Evolutionary conservation across 2,329 filamentous ascomycete genomes (phyloP).

Genomic region (Colletotrichum cordylinicola): DNA sequence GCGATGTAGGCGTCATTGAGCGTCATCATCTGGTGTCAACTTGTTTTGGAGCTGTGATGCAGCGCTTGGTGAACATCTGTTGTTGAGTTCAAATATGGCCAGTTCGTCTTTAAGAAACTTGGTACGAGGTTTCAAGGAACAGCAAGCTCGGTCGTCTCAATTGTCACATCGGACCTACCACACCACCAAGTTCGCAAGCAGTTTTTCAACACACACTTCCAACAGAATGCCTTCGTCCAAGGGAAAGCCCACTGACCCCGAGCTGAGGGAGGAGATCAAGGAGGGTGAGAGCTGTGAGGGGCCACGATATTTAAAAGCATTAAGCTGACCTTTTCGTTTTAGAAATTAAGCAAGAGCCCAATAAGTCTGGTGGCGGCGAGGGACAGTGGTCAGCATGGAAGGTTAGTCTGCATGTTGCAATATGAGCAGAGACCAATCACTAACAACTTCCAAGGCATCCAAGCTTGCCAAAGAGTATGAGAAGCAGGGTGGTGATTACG

Average conservation of each 20-base stretch:
- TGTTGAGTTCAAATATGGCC: not conserved
- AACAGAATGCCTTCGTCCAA: slow-evolving; percentile 42
- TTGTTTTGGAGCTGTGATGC: not conserved
- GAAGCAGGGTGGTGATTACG: slow-evolving; percentile 44
- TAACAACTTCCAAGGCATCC: slow-evolving; percentile 26
- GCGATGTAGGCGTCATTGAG: slow-evolving; percentile 21
- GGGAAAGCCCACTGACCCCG: slow-evolving; percentile 44
- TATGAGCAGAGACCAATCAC: rapidly evolving
- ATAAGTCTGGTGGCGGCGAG: slow-evolving; percentile 45
- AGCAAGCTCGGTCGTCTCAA: not conserved
- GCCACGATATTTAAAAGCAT: rapidly evolving
- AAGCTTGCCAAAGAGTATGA: slow-evolving; percentile 49
- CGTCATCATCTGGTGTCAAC: not conserved
- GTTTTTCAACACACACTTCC: not conserved
- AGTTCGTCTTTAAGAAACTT: not conserved
- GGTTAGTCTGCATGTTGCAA: not conserved
- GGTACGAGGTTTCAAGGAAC: not conserved
- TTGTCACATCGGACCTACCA: rapidly evolving
- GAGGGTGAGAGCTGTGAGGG: slow-evolving; percentile 30
- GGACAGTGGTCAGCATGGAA: slow-evolving; percentile 31
- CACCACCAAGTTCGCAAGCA: too few species aligned
- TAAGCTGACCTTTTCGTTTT: not conserved
- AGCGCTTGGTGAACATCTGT: rapidly evolving
- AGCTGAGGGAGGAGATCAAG: slow-evolving; percentile 44
- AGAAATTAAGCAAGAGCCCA: slow-evolving; percentile 47